Evolutionary conservation across 2,329 filamentous ascomycete species (phyloP).

Genomic region (Fusarium sp.): DNA sequence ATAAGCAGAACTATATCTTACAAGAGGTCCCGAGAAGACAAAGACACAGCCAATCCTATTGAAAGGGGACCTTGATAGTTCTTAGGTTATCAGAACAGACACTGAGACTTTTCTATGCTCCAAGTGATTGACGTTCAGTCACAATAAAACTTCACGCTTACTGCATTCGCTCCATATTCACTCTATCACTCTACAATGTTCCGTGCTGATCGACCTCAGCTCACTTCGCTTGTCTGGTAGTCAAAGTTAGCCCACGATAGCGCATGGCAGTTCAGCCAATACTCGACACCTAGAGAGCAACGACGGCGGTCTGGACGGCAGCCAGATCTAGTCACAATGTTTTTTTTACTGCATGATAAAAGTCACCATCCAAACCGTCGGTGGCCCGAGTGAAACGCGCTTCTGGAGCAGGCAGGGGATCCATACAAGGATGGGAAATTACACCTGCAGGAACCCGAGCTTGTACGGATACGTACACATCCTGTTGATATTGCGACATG

Average conservation of each 20-base stretch:
- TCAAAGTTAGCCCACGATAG: slow-evolving; percentile 3
- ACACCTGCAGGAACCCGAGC: slow-evolving; percentile 44
- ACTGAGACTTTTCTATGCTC: background rate
- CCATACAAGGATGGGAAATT: slow-evolving; percentile 47
- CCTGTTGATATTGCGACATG: background rate
- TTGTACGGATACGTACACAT: slow-evolving; percentile 17
- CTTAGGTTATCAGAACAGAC: background rate
- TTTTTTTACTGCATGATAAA: slow-evolving; percentile 18
- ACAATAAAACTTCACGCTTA: background rate
- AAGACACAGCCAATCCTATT: background rate
- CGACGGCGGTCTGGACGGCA: background rate
- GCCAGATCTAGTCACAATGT: background rate
- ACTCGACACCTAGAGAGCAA: slow-evolving; percentile 1
- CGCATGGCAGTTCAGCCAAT: slow-evolving; percentile 10
- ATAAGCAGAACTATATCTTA: background rate
- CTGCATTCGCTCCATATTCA: background rate
- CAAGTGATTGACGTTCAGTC: background rate
- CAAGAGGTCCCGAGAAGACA: background rate
- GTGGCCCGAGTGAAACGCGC: slow-evolving; percentile 42
- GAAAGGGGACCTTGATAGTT: background rate
- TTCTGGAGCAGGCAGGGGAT: slow-evolving; percentile 37
- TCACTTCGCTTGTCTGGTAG: slow-evolving; percentile 34
- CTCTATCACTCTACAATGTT: background rate
- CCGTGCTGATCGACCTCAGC: slow-evolving; percentile 13
- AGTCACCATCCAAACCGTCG: slow-evolving; percentile 13